Evolutionary conservation across 2,329 filamentous ascomycete genomes (phyloP), one percentile per base, ranked within the genome.

Genomic region (Hypoxylon sp.): DNA sequence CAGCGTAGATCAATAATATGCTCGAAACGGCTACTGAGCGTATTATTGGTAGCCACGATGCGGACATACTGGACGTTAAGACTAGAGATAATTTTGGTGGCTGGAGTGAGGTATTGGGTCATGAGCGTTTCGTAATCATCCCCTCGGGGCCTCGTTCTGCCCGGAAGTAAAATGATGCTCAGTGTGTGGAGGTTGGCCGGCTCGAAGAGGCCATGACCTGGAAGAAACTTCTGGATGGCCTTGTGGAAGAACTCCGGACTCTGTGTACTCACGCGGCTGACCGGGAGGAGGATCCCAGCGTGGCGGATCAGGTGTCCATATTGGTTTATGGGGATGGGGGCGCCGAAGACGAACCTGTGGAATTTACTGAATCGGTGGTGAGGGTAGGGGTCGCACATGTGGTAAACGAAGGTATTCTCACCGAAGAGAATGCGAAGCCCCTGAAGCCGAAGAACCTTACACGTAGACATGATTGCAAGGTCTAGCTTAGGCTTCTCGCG

Each of bases 391-490:
- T 86, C 83, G 1, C 84, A 80, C 11, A 86, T 74, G 6, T 79
- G 75, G 66, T 87, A 87, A 1, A 78, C 69, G 65, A 87, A 87
- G 0, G 57, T 78, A 54, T 87, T 87, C 29, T 81, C 77, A 2
- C 83, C 81, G 63, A 85, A 88, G 0, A 88, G 77, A 3, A 86
- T 73, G 1, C 71, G 71, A 1, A 78, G 68, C 1, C 80, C 82
- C 72, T 86, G 83, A 0, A 51, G 5, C 33, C 78, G 78, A 29
- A 84, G 69, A 1, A 64, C 59, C 2, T 68, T 72, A 74, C 80
- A 83, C 1, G 75, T 77, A 2, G 67, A 58, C 24, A 87, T 74
- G 47, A 88, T 80, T 0, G 66, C 67, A 1, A 79, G 75, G 8
- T 80, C 65, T 0, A 85, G 78, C 0, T 70, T 68, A 1, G 77